phyloP scores from a whole-genome alignment of 768 basidiomycete genomes.

The Psilocybe cubensis region DNA sequence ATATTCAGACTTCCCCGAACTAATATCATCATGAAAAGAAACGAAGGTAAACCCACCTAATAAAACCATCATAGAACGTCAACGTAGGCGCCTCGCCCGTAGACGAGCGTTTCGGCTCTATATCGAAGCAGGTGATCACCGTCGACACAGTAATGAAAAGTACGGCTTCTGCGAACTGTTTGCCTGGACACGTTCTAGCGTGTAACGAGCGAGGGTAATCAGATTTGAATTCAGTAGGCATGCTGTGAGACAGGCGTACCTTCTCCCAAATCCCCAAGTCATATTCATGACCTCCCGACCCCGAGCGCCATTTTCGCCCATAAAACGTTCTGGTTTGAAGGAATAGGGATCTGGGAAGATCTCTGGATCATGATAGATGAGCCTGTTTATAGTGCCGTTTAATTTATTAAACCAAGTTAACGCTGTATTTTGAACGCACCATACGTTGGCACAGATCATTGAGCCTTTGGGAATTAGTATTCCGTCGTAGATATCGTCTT shows the following conservation, averaged over 20 bases:
- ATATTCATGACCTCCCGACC: conserved; percentile 15
- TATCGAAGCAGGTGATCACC: conserved; percentile 12
- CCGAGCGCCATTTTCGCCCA: conserved; percentile 18
- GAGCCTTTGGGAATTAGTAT: conserved; percentile 24
- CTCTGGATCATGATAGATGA: conserved; percentile 21
- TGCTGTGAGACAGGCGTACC: conserved; percentile 12
- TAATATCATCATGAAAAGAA: background rate
- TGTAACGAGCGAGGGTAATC: background rate
- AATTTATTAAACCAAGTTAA: background rate
- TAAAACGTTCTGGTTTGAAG: conserved; percentile 24
- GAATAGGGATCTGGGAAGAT: conserved; percentile 18
- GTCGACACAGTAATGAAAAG: conserved; percentile 20
- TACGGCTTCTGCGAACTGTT: conserved; percentile 23
- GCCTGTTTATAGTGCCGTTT: conserved; percentile 10
- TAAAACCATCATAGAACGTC: background rate
- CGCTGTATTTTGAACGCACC: background rate
- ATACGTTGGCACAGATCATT: conserved; percentile 10
- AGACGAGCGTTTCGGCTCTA: background rate
- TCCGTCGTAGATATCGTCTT: conserved; percentile 25
- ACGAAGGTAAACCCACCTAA: background rate
- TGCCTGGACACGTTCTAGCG: conserved; percentile 20
- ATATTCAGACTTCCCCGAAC: background rate
- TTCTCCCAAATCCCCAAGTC: conserved; percentile 22
- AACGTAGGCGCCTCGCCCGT: background rate
- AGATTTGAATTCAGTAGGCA: background rate